phyloP scores from a whole-genome alignment of 2,329 filamentous ascomycete species.

The Verticillium tricorpus region DNA sequence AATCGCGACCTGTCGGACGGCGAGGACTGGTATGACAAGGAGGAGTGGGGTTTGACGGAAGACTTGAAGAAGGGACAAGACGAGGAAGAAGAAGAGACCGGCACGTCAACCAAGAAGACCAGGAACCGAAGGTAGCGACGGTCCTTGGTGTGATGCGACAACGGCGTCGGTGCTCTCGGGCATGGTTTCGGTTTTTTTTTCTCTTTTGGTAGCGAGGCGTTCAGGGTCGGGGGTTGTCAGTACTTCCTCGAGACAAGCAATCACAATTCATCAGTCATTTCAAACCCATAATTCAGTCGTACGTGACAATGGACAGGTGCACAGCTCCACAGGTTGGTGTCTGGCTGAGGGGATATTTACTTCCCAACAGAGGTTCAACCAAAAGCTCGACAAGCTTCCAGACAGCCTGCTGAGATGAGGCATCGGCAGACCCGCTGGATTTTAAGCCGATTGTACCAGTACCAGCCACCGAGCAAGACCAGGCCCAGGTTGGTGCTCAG shows the following conservation, averaged over 20 bases:
- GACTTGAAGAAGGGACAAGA: constrained; percentile 78
- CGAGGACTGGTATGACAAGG: constrained; percentile 84
- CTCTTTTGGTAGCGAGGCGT: constrained; percentile 1
- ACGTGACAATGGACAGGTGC: not conserved
- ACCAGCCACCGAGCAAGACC: not conserved
- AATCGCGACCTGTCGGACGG: constrained; percentile 78
- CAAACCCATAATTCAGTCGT: not conserved
- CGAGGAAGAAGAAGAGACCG: constrained; percentile 72
- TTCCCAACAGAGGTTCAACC: no score
- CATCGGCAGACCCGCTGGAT: no score
- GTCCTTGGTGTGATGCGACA: not conserved
- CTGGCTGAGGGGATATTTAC: no score
- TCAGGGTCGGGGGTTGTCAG: not conserved
- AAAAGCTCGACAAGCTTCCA: no score
- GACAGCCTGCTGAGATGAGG: no score
- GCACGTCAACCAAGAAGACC: constrained; percentile 54
- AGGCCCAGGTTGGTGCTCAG: not conserved
- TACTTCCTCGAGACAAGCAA: not conserved
- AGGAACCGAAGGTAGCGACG: constrained; percentile 44
- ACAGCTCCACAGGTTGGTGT: no score
- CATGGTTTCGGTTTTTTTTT: not conserved
- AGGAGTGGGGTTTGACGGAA: constrained; percentile 71
- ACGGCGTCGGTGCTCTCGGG: not conserved
- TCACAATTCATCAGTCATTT: not conserved
- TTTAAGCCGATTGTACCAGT: not conserved